These are phyloP conservation scores for Gyrodon lividus DNA, from an alignment of 768 basidiomycete species.

Conservation along the genomic window DNA sequence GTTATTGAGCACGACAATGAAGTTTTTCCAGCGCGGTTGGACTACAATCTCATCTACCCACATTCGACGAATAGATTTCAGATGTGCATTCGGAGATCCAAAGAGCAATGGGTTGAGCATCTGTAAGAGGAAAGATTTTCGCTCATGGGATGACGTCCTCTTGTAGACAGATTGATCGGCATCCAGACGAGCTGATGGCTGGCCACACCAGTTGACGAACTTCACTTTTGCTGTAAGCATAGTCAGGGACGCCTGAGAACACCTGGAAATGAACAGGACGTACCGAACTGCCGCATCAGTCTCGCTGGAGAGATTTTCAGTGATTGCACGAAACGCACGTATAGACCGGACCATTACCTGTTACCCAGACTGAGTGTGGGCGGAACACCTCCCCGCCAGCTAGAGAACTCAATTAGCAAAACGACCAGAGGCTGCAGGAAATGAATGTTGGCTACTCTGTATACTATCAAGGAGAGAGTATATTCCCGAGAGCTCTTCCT, in stretches of 20 bases:
- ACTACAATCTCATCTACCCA: conserved; percentile 45
- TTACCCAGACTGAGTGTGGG: conserved; percentile 2
- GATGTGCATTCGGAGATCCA: conserved; percentile 44
- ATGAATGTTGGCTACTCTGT: conserved; percentile 29
- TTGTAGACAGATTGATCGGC: conserved; percentile 24
- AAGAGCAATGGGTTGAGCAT: conserved; percentile 35
- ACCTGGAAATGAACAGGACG: neutral
- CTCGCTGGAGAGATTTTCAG: neutral
- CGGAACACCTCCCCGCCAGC: neutral
- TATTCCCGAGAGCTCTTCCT: conserved; percentile 37
- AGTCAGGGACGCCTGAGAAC: neutral
- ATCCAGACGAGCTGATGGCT: conserved; percentile 36
- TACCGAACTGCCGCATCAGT: neutral
- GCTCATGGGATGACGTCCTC: neutral
- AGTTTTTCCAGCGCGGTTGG: conserved; percentile 37
- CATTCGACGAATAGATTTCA: conserved; percentile 39
- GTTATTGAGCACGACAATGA: conserved; percentile 38
- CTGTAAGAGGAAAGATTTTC: neutral
- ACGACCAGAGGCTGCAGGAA: neutral
- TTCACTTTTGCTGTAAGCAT: conserved; percentile 21
- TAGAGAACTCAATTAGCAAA: neutral
- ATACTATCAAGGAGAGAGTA: conserved; percentile 30
- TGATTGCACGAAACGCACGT: too few species aligned
- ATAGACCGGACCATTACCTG: neutral
- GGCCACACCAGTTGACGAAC: conserved; percentile 38